phyloP scores from a whole-genome alignment of 208 protist genomes.

The Zelonia costaricensis region DNA sequence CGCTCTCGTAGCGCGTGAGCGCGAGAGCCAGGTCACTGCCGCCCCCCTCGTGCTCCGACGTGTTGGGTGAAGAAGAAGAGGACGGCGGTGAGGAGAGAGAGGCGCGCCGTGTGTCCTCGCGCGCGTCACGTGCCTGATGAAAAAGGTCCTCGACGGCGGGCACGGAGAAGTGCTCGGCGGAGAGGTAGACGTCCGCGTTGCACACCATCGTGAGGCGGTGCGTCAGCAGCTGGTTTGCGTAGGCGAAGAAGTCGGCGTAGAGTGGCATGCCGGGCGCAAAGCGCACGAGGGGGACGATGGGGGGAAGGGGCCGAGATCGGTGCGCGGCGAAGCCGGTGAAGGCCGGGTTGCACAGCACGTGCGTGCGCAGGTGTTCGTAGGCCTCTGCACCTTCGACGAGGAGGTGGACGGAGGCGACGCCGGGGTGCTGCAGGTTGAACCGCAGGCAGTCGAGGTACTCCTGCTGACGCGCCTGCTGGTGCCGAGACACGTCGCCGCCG shows the following conservation, averaged over 20 bases:
- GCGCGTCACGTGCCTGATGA: too few relatives aligned
- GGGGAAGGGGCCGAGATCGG: neutral
- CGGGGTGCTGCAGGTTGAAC: conserved; percentile 46
- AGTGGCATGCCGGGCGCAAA: conserved; percentile 31
- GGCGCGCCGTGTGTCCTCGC: too few relatives aligned
- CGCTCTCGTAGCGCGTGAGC: conserved; percentile 81
- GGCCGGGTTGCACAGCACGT: conserved; percentile 32
- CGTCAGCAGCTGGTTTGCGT: conserved; percentile 62
- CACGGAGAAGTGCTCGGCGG: conserved; percentile 35
- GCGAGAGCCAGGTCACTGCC: conserved; percentile 49
- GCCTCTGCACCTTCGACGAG: conserved; percentile 66
- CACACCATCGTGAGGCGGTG: conserved; percentile 74
- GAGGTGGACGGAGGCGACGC: conserved; percentile 54
- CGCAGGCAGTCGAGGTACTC: conserved; percentile 78
- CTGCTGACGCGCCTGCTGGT: conserved; percentile 44
- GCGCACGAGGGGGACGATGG: conserved; percentile 49
- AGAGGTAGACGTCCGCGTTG: conserved; percentile 85
- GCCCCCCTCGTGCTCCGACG: neutral
- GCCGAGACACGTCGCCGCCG: conserved; percentile 36
- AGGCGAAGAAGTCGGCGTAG: conserved; percentile 77
- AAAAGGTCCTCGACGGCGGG: conserved; percentile 35
- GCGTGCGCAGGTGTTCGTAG: conserved; percentile 48
- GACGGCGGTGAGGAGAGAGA: too few relatives aligned
- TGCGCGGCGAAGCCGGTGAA: neutral
- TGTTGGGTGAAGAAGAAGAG: neutral